Evolutionary conservation across 2,329 filamentous ascomycete species (phyloP).

Genomic region (Aaosphaeria pasadenensis): DNA sequence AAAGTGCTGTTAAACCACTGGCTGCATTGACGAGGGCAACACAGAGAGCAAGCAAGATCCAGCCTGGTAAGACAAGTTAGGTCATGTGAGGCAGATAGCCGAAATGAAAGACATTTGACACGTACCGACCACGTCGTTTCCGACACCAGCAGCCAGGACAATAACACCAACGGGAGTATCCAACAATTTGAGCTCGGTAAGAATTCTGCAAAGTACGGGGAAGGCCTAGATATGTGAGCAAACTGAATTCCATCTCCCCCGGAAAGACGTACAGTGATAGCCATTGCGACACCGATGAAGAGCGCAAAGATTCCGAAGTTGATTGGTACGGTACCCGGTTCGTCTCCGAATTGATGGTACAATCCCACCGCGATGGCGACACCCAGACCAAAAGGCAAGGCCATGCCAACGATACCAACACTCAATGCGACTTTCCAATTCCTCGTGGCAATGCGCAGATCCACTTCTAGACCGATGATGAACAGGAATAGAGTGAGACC

Average conservation of each 20-base stretch:
- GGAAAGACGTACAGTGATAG: conserved; percentile 65
- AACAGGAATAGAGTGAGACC: conserved; percentile 82
- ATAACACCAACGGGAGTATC: conserved; percentile 78
- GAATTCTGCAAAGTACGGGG: conserved; percentile 84
- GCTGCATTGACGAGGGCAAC: conserved; percentile 86
- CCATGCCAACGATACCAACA: conserved; percentile 74
- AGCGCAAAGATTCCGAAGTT: conserved; percentile 60
- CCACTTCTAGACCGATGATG: conserved; percentile 79
- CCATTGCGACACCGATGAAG: conserved; percentile 87
- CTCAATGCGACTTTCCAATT: conserved; percentile 77
- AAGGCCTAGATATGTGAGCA: conserved; percentile 52
- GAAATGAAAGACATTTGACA: background rate
- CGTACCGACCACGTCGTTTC: conserved; percentile 73
- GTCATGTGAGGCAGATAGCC: background rate
- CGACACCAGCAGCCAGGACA: conserved; percentile 84
- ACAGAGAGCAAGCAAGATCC: conserved; percentile 89
- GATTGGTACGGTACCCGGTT: conserved; percentile 52
- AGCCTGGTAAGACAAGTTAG: conserved; percentile 46
- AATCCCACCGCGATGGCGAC: conserved; percentile 75
- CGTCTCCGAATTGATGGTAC: conserved; percentile 65
- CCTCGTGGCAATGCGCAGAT: conserved; percentile 68
- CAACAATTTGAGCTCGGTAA: conserved; percentile 83
- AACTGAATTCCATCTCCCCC: background rate
- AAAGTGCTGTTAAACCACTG: conserved; percentile 75
- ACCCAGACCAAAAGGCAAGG: conserved; percentile 75